Evolutionary conservation across 75 land plant species (phyloP).

Genomic region (Cupressus sempervirens): DNA sequence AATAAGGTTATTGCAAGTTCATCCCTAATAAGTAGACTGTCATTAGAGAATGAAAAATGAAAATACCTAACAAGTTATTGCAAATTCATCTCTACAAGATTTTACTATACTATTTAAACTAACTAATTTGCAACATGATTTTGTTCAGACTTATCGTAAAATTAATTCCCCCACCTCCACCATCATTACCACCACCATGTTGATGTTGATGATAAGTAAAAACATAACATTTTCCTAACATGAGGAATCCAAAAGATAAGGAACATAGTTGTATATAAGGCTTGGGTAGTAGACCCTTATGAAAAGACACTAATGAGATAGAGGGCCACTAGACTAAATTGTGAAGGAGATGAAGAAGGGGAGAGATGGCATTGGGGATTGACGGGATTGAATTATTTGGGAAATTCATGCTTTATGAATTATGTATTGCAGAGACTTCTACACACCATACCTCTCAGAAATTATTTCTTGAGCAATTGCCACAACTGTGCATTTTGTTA

Average conservation of each 20-base stretch:
- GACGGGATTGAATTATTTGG: slow-evolving; percentile 78
- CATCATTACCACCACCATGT: neutral
- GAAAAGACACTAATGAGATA: slow-evolving; percentile 31
- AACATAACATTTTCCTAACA: neutral
- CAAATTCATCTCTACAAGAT: too few relatives aligned
- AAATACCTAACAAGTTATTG: too few relatives aligned
- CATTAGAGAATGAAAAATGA: too few relatives aligned
- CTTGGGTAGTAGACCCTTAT: slow-evolving; percentile 43
- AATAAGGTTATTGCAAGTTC: too few relatives aligned
- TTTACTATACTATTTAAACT: too few relatives aligned
- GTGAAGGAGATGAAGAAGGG: slow-evolving; percentile 5
- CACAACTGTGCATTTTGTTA: slow-evolving; percentile 61
- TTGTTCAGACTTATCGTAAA: too few relatives aligned
- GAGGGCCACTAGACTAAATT: slow-evolving; percentile 22
- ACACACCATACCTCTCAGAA: slow-evolving; percentile 81
- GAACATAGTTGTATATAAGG: slow-evolving; percentile 33
- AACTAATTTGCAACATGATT: too few relatives aligned
- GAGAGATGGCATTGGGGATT: slow-evolving; percentile 44
- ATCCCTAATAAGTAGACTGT: too few relatives aligned
- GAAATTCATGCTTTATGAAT: slow-evolving; percentile 93
- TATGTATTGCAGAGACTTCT: slow-evolving; percentile 84
- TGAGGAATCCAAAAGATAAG: slow-evolving; percentile 38
- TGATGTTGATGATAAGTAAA: neutral
- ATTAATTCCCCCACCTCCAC: neutral
- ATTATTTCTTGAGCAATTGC: slow-evolving; percentile 69